Evolutionary conservation across 2,329 filamentous ascomycete genomes (phyloP).

Genomic region (Penicillium sp.): DNA sequence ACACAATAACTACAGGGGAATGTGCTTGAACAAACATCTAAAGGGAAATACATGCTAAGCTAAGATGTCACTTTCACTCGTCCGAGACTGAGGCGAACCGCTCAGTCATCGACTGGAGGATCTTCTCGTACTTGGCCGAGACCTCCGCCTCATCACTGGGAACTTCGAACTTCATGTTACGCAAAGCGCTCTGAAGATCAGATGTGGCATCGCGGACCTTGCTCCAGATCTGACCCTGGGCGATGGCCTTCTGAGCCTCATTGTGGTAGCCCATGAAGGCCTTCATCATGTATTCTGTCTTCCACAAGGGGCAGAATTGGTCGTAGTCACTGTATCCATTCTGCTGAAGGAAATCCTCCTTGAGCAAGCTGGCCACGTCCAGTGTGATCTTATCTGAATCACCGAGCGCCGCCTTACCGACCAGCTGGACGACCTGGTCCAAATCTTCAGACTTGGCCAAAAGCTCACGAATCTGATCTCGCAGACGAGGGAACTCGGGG

Average conservation of each 20-base stretch:
- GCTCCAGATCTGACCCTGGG: slow-evolving; percentile 85
- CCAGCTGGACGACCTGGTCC: slow-evolving; percentile 96
- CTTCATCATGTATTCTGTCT: slow-evolving; percentile 99
- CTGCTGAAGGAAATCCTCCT: slow-evolving; percentile 98
- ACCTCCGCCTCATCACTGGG: slow-evolving; percentile 79
- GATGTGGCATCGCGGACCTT: slow-evolving; percentile 89
- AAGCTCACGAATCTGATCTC: slow-evolving; percentile 90
- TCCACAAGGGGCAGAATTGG: slow-evolving; percentile 99
- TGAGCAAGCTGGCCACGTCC: slow-evolving; percentile 85
- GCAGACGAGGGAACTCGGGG: slow-evolving; percentile 88
- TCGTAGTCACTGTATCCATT: slow-evolving; percentile 99
- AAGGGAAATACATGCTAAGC: slow-evolving; percentile 25
- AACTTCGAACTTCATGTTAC: slow-evolving; percentile 95
- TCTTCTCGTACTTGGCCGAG: slow-evolving; percentile 89
- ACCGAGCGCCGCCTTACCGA: slow-evolving; percentile 93
- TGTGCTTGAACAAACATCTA: slow-evolving; percentile 33
- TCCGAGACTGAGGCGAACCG: slow-evolving; percentile 96
- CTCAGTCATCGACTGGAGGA: slow-evolving; percentile 89
- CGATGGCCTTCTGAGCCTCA: slow-evolving; percentile 91
- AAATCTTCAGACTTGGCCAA: slow-evolving; percentile 94
- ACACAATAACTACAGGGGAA: slow-evolving; percentile 38
- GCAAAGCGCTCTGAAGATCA: slow-evolving; percentile 79
- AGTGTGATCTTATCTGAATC: slow-evolving; percentile 98
- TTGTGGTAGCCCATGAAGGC: slow-evolving; percentile 98
- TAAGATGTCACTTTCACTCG: slow-evolving; percentile 61